Base-by-base conservation (phyloP, 257 asterid species). In the Leptodermis oblonga region DNA sequence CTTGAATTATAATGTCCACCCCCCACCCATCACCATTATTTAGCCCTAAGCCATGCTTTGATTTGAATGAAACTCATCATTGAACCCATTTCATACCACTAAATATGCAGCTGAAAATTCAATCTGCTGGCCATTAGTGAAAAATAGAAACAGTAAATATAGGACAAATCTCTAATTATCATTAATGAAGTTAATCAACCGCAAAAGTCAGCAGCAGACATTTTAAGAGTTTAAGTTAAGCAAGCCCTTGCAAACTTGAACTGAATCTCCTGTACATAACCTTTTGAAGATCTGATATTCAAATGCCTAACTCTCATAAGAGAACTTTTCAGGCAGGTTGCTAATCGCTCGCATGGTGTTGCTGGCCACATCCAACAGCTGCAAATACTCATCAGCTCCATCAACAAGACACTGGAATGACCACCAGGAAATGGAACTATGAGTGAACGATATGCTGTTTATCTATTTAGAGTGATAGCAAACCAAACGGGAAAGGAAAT, bases 371-470 rank as follows among this genome's bases (percentile, higher is more conserved):
- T 87, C 97, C 87, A 93, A 77, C 76, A 93, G 85, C 77, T 93
- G 99, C 79, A 93, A 66, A 71, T 93, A 93, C 80, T 90, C 99
- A 37, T 93, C 99, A 30, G 97, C 99, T 76, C 99, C 96, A 49
- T 90, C 98, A 42, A 82, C 80, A 68, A 90, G 96, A 73, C 92
- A 74, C 99, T 93, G 92, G 10, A 68, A 62, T 53, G 15, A 25
- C 58, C 54, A 45, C 62, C 37, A 52, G 34, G 9, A 33, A 51
- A 51, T 25, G 56, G 17, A 36, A 51, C n/a, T 58, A 52, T 20
- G 11, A 12, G 39, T 30, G 33, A 49, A 60, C 9, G 17, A 4
- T 17, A 3, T 12, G 13, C 12, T 28, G 3, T 37, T 4, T 10
- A 20, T 56, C 67, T 1, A 37, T 51, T 5, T 48, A n/a, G 25